phyloP scores from a whole-genome alignment of 371 early-diverging fungal species.

The Chytridium lagenaria region DNA sequence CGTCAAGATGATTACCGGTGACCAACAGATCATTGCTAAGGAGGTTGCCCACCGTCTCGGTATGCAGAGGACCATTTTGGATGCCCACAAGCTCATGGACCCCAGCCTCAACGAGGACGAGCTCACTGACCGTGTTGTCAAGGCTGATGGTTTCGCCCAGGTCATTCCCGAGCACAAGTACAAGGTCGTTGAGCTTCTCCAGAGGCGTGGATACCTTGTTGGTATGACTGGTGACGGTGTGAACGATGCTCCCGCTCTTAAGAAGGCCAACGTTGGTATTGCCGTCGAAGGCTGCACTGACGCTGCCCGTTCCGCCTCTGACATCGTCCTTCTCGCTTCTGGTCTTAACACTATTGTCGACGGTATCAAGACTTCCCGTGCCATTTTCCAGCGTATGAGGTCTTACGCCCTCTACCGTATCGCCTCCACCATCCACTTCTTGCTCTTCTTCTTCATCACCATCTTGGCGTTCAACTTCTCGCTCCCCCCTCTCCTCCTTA shows the following conservation, averaged over 20 bases:
- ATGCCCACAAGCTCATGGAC: constrained; percentile 47
- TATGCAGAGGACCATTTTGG: constrained; percentile 48
- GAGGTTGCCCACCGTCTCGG: constrained; percentile 59
- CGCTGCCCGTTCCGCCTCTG: constrained; percentile 95
- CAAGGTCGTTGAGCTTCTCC: constrained; percentile 73
- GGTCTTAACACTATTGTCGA: constrained; percentile 89
- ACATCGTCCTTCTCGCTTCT: constrained; percentile 88
- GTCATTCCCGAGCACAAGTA: constrained; percentile 82
- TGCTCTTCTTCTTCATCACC: constrained; percentile 91
- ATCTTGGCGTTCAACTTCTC: constrained; percentile 80
- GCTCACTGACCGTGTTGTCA: constrained; percentile 36
- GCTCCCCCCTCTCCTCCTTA: constrained; percentile 77
- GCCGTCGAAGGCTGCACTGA: constrained; percentile 90
- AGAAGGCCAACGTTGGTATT: constrained; percentile 87
- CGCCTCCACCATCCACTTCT: constrained; percentile 90
- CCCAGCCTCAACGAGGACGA: constrained; percentile 24
- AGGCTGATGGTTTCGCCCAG: constrained; percentile 88
- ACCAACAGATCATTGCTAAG: constrained; percentile 75
- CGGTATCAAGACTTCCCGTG: constrained; percentile 79
- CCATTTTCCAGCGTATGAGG: constrained; percentile 93
- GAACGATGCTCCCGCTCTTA: constrained; percentile 86
- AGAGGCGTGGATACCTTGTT: constrained; percentile 73
- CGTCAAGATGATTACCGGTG: constrained; percentile 86
- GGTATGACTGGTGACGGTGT: constrained; percentile 92
- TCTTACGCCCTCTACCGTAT: constrained; percentile 93